Conservation (phyloP, 371 early-diverging fungal species). For the Zychaea mexicana region DNA sequence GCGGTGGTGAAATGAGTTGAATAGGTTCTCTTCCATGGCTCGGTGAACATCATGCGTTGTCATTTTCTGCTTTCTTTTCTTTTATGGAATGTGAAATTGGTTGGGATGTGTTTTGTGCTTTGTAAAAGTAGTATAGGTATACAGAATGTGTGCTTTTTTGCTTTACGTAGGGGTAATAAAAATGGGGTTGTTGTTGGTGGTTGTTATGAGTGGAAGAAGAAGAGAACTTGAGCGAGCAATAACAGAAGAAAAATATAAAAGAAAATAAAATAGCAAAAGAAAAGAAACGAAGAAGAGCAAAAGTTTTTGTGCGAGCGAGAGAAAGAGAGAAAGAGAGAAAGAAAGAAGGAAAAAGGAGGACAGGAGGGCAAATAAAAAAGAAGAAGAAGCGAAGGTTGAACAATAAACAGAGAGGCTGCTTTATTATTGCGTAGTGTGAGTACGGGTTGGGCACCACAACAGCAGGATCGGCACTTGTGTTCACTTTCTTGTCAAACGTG, state of each 20-base stretch:
- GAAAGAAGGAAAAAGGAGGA: slow-evolving; percentile 9
- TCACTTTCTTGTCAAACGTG: slow-evolving; percentile 9
- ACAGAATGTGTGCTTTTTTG: too few relatives aligned
- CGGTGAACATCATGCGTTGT: slow-evolving; percentile 38
- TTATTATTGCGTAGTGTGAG: too few relatives aligned
- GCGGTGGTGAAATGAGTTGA: slow-evolving; percentile 36
- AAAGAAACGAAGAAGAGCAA: slow-evolving; percentile 8
- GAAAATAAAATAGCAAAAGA: slow-evolving; percentile 21
- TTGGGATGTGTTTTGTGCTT: too few relatives aligned
- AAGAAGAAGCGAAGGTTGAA: slow-evolving; percentile 12
- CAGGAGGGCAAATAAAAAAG: slow-evolving; percentile 15
- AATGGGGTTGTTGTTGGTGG: too few relatives aligned
- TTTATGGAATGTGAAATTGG: too few relatives aligned
- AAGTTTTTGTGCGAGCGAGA: too few relatives aligned
- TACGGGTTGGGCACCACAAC: slow-evolving; percentile 1
- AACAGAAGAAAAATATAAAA: too few relatives aligned
- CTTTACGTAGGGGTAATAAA: too few relatives aligned
- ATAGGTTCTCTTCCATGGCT: slow-evolving; percentile 37
- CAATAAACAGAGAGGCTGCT: slow-evolving; percentile 2
- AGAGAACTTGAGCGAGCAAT: too few relatives aligned
- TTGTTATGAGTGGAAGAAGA: too few relatives aligned
- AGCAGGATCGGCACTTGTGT: slow-evolving; percentile 9
- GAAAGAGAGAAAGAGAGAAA: slow-evolving; percentile 10
- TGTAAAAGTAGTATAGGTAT: too few relatives aligned
- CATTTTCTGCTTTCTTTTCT: too few relatives aligned